Conservation (phyloP, 1,139 yeast species). For the Diutina catenulata region DNA sequence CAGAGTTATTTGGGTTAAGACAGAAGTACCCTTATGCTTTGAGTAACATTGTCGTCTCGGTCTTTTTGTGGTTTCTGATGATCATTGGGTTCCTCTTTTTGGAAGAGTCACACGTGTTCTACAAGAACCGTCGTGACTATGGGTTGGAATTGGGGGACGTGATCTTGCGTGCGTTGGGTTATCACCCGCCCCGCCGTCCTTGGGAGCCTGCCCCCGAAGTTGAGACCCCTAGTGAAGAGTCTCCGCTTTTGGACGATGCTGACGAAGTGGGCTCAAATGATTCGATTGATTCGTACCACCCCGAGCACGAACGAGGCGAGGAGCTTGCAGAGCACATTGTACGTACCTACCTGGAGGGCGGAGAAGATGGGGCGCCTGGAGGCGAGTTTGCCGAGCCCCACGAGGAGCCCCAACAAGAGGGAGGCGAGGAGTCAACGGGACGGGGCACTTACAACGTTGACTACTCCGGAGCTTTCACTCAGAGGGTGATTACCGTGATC, state of each 20-base stretch:
- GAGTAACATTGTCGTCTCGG: constrained; percentile 45
- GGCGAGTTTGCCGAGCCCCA: neutral
- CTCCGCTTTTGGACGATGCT: constrained; percentile 2
- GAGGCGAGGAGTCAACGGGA: constrained; percentile 1
- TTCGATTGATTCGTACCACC: constrained; percentile 5
- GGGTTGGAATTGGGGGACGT: constrained; percentile 45
- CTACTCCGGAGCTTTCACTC: constrained; percentile 11
- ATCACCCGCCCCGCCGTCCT: neutral
- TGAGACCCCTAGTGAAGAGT: neutral
- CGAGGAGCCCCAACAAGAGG: neutral
- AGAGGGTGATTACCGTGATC: constrained; percentile 29
- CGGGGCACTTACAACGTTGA: constrained; percentile 6
- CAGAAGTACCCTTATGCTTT: constrained; percentile 44
- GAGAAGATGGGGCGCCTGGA: neutral
- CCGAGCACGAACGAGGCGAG: neutral
- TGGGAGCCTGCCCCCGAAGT: neutral
- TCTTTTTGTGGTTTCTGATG: constrained; percentile 27
- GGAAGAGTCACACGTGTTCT: constrained; percentile 46
- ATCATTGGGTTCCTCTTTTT: constrained; percentile 37
- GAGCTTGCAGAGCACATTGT: neutral
- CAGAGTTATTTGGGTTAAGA: constrained; percentile 18
- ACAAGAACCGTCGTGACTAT: constrained; percentile 29
- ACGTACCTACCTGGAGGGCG: constrained; percentile 1
- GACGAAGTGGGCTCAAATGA: constrained; percentile 5
- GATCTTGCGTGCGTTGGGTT: constrained; percentile 6